Percentiles rank a stretch among this genome's conserved stretches.
Evolutionary conservation across 2,329 filamentous ascomycete species (phyloP).

Genomic region (Fusarium liriodendri): DNA sequence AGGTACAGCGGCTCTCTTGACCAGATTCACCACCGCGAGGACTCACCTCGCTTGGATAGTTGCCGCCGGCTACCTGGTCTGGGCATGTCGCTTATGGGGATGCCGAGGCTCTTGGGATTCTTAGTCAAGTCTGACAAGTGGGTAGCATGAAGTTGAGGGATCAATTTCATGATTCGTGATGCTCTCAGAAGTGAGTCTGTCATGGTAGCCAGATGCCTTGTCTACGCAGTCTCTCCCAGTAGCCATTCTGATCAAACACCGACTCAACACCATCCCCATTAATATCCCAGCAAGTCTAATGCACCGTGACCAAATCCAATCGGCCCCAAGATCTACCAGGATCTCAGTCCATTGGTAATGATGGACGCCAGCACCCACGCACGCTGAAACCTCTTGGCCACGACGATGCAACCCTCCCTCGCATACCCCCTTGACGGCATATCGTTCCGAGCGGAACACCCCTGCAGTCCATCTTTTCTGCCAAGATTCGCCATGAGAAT

Average conservation of each 20-base stretch:
- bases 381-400: constrained; percentile 35
- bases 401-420: constrained; percentile 26
- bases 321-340: constrained; percentile 20
- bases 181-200: background rate
- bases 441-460: constrained; percentile 20
- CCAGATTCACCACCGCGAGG: constrained; percentile 8
- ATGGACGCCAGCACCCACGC: background rate
- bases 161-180: background rate
- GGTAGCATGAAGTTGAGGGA: background rate
- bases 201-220: too few relatives aligned
- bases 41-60: background rate
- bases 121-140: background rate
- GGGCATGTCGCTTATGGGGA: background rate
- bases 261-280: background rate
- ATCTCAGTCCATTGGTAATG: constrained; percentile 1
- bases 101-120: background rate
- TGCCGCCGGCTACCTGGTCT: background rate
- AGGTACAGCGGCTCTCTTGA: constrained; percentile 34
- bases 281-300: background rate
- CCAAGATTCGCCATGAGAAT: constrained; percentile 17
- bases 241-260: background rate
- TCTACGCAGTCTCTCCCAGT: too few relatives aligned
- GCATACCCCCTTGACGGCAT: constrained; percentile 27
- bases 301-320: background rate
- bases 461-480: constrained; percentile 15